A percentile compares a stretch with the other conserved stretches of the same genome.
phyloP scores from a whole-genome alignment of 208 protist genomes.

The Phytomonas francai region DNA sequence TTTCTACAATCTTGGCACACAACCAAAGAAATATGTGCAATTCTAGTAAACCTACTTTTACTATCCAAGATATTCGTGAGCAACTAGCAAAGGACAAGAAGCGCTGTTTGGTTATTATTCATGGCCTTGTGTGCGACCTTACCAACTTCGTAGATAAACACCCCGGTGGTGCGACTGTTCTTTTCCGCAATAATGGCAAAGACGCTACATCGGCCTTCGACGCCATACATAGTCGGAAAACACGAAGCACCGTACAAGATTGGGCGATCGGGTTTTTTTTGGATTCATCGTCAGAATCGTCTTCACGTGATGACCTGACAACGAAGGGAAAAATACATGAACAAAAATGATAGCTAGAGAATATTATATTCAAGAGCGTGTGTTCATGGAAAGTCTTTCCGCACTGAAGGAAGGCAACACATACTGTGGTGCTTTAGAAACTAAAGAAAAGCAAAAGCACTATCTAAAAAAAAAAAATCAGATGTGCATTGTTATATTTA shows the following conservation, averaged over 20 bases:
- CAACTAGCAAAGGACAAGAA: constrained; percentile 10
- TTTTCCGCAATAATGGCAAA: constrained; percentile 30
- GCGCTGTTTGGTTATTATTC: constrained; percentile 32
- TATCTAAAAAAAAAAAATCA: background rate
- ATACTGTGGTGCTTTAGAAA: background rate
- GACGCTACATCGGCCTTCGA: constrained; percentile 28
- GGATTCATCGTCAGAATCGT: background rate
- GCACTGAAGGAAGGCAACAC: background rate
- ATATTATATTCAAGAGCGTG: background rate
- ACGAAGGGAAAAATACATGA: background rate
- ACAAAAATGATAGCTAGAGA: background rate
- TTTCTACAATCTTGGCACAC: background rate
- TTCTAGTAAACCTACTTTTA: background rate
- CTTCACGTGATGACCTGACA: background rate
- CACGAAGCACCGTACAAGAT: background rate
- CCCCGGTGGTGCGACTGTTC: constrained; percentile 55
- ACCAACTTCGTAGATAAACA: constrained; percentile 64
- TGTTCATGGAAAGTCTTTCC: background rate
- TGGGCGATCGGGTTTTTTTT: background rate
- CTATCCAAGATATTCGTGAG: background rate
- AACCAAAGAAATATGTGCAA: background rate
- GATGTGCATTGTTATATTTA: background rate
- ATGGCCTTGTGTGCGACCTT: constrained; percentile 82
- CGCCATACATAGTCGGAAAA: constrained; percentile 18
- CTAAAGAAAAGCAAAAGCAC: background rate